Conservation (phyloP, 176 grass and related monocot genomes). For the Aegilops longissima region DNA sequence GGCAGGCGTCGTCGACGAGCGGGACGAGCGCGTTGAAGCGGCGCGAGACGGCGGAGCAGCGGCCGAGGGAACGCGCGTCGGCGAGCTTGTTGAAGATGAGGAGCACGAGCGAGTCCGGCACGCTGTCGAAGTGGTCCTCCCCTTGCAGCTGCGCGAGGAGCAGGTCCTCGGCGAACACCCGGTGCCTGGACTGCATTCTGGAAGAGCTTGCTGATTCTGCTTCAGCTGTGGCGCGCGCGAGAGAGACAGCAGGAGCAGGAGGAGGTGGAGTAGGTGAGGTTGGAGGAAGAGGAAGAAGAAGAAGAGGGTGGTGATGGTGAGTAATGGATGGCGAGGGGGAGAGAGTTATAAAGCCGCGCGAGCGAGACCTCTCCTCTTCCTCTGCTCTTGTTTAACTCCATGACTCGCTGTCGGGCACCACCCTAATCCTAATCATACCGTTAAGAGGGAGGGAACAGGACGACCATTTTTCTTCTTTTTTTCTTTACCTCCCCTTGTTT, state of each 20-base stretch:
- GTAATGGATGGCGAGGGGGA: slow-evolving; percentile 26
- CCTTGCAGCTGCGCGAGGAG: slow-evolving; percentile 31
- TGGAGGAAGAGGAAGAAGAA: neutral
- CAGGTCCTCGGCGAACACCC: slow-evolving; percentile 57
- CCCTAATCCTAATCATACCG: slow-evolving; percentile 38
- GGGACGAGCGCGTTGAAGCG: slow-evolving; percentile 74
- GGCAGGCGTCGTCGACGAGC: slow-evolving; percentile 63
- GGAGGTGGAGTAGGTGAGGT: neutral
- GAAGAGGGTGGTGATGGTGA: neutral
- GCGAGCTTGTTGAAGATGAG: slow-evolving; percentile 80
- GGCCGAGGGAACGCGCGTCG: slow-evolving; percentile 61
- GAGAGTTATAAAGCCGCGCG: slow-evolving; percentile 41
- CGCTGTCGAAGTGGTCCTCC: slow-evolving; percentile 65
- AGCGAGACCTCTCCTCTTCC: neutral
- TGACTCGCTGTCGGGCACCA: slow-evolving; percentile 40
- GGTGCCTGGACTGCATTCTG: slow-evolving; percentile 66
- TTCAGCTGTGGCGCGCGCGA: neutral
- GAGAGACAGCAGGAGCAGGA: no score
- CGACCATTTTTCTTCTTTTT: neutral
- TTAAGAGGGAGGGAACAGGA: slow-evolving; percentile 23
- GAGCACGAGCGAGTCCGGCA: slow-evolving; percentile 68
- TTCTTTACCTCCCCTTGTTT: no score
- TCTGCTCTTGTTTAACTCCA: slow-evolving; percentile 29
- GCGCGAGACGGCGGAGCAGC: slow-evolving; percentile 58
- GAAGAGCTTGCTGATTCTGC: no score